A percentile compares a stretch with the other conserved stretches of the same genome.
phyloP scores from a whole-genome alignment of 495 filamentous ascomycete species.

The Annulohypoxylon moriforme region DNA sequence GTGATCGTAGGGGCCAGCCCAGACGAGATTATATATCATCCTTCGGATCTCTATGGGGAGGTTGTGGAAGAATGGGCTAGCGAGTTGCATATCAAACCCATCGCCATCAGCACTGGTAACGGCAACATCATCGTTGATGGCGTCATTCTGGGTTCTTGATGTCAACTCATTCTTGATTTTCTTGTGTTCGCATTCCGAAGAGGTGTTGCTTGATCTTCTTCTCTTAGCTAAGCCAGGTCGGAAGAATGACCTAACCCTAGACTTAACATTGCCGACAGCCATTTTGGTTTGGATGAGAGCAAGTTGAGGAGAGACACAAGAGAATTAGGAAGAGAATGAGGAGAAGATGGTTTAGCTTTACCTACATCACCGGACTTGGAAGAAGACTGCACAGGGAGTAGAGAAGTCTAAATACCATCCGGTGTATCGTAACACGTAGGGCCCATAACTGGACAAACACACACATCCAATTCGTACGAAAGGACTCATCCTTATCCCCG shows the following conservation, averaged over 20 bases:
- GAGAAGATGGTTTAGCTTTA: neutral
- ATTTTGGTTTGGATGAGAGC: constrained; percentile 23
- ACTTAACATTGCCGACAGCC: constrained; percentile 36
- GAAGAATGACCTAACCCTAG: constrained; percentile 41
- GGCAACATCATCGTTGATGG: neutral
- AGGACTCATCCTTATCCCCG: neutral
- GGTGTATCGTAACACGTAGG: neutral
- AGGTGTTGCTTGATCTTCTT: constrained; percentile 31
- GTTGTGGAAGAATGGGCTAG: constrained; percentile 42
- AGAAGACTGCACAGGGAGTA: neutral
- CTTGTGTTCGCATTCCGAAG: constrained; percentile 15
- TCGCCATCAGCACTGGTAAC: neutral
- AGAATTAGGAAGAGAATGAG: neutral
- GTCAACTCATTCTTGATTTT: constrained; percentile 18
- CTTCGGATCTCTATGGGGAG: constrained; percentile 49
- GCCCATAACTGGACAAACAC: neutral
- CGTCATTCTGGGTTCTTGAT: neutral
- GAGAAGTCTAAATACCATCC: constrained; percentile 24
- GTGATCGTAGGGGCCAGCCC: constrained; percentile 40
- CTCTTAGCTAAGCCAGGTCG: constrained; percentile 36
- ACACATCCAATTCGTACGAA: neutral
- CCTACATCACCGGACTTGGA: neutral
- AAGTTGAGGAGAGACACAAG: neutral
- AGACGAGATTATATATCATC: constrained; percentile 50
- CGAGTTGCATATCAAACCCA: constrained; percentile 27